Evolutionary conservation across 768 basidiomycete genomes (phyloP).

Genomic region (Boletus edulis): DNA sequence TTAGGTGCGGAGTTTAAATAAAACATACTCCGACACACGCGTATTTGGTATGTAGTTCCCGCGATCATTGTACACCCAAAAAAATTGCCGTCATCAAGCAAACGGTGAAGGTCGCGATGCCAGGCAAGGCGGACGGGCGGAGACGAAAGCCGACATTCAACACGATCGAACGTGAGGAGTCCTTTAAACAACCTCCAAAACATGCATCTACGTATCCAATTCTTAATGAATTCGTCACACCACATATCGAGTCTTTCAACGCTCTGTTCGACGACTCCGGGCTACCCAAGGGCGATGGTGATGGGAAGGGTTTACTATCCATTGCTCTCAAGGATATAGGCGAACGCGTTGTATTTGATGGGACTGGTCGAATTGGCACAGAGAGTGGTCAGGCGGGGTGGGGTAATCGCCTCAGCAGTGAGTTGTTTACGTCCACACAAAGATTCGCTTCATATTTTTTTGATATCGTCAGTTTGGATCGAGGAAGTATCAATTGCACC

Average conservation of each 20-base stretch:
- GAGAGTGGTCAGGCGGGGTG: conserved; percentile 55
- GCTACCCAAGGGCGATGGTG: conserved; percentile 67
- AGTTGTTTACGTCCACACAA: conserved; percentile 33
- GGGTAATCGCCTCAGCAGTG: conserved; percentile 87
- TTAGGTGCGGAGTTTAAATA: conserved; percentile 17
- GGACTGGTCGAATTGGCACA: conserved; percentile 50
- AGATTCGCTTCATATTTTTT: conserved; percentile 5
- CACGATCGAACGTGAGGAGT: conserved; percentile 75
- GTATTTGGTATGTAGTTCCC: conserved; percentile 24
- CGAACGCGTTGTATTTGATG: conserved; percentile 91
- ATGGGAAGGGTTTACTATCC: conserved; percentile 77
- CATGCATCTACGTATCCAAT: conserved; percentile 70
- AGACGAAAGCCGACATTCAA: conserved; percentile 62
- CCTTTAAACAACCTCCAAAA: conserved; percentile 73
- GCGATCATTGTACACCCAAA: conserved; percentile 18
- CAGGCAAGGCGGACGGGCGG: conserved; percentile 42
- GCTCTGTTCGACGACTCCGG: conserved; percentile 92
- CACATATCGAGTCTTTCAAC: conserved; percentile 96
- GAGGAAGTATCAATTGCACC: conserved; percentile 78
- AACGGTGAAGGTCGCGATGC: conserved; percentile 38
- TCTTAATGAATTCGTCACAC: conserved; percentile 88
- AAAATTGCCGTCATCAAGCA: conserved; percentile 6
- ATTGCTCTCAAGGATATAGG: conserved; percentile 82
- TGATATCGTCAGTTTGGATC: conserved; percentile 73
- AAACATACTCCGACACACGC: conserved; percentile 19